Percentiles rank a stretch among this genome's conserved stretches.
Evolutionary conservation across 176 grass and related monocot species (phyloP).

Genomic region (Pontederia paniculata): DNA sequence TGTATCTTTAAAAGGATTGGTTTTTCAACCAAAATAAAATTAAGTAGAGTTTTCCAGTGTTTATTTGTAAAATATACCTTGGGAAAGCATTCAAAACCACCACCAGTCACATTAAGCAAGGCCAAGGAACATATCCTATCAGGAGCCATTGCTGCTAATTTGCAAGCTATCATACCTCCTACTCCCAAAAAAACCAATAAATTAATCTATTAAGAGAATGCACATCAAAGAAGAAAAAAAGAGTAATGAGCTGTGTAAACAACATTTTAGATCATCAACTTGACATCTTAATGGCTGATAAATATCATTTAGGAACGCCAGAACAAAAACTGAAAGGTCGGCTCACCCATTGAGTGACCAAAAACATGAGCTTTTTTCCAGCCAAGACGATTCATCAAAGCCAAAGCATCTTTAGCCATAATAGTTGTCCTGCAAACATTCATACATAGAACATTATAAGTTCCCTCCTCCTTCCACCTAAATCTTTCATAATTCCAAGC

Average conservation of each 20-base stretch:
- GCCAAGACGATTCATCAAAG: constrained; percentile 82
- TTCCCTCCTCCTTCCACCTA: background rate
- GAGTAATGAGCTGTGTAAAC: background rate
- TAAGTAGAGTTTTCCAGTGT: background rate
- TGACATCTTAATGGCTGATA: background rate
- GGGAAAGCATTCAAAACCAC: constrained; percentile 85
- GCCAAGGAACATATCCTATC: constrained; percentile 66
- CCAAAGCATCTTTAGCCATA: constrained; percentile 81
- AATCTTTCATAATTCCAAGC: background rate
- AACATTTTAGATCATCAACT: background rate
- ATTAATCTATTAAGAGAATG: background rate
- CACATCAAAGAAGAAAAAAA: background rate
- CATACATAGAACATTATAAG: background rate
- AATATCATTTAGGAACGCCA: background rate
- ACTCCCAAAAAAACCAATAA: constrained; percentile 1
- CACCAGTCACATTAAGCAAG: constrained; percentile 91
- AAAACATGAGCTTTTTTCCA: constrained; percentile 98
- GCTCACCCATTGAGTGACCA: constrained; percentile 91
- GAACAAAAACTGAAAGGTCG: background rate
- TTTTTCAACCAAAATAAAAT: too few species aligned
- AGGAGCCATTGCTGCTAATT: constrained; percentile 63
- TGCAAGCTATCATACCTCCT: constrained; percentile 96
- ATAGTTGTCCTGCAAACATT: constrained; percentile 53
- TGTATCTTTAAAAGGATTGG: too few species aligned
- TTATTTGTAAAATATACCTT: constrained; percentile 38